Evolutionary conservation across 2,329 filamentous ascomycete species (phyloP), one percentile per base, ranked within the genome.

Genomic region (Xylariales sp.): DNA sequence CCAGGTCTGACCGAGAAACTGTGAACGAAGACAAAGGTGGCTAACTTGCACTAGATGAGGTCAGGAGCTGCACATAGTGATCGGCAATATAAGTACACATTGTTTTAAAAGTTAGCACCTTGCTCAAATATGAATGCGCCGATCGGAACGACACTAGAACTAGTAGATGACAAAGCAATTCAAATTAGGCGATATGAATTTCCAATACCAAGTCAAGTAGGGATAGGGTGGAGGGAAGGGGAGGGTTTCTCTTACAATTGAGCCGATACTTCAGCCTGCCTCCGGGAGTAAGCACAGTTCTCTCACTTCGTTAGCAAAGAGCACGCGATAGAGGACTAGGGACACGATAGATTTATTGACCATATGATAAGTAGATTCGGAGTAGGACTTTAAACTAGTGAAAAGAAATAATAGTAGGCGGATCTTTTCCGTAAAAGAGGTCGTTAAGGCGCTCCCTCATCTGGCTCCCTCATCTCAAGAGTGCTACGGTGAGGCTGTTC

Each of bases 61-160:
- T 93, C 21, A 95, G 71, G 37, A 98, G 74, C 59, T 91, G 88
- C 36, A 93, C 56, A 58, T 91, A 94, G 67, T 97, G 91, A 57
- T 95, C 83, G 68, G 85, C 83, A 55, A 97, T 88, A 64, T 89
- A 97, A 18, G 83, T 87, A 91, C 91, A 98, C 36, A 96, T 76
- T 7, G 80, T n/a, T n/a, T n/a, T n/a, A 75, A 53, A 95, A 96
- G 15, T 91, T 74, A 36, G 88, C 79, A 40, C 91, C 91, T 50
- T 91, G 78, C n/a, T n/a, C n/a, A n/a, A n/a, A n/a, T n/a, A n/a
- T n/a, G n/a, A n/a, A n/a, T n/a, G n/a, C n/a, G n/a, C n/a, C n/a
- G n/a, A n/a, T n/a, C n/a, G n/a, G n/a, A n/a, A n/a, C n/a, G n/a
- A n/a, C n/a, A n/a, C n/a, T n/a, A n/a, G n/a, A n/a, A n/a, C n/a